These are phyloP conservation scores for Psidium friedrichsthalianum DNA, from an alignment of 345 rosid genomes.

Conservation along the genomic window DNA sequence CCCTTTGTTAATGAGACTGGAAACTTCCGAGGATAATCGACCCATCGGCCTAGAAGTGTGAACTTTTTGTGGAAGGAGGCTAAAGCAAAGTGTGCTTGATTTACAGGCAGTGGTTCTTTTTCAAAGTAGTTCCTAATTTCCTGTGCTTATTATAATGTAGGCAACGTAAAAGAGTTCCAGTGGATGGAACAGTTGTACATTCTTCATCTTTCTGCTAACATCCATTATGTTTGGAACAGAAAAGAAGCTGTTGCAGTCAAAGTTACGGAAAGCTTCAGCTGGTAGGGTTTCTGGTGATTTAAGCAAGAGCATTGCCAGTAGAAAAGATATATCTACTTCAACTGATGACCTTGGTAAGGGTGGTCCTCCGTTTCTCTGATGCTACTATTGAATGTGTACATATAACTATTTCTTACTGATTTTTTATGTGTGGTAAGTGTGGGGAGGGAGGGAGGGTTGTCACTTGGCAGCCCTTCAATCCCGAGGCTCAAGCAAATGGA, in stretches of 20 bases:
- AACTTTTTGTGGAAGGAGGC: neutral
- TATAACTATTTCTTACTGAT: neutral
- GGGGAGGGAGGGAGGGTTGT: neutral
- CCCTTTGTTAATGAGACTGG: neutral
- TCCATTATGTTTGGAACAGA: constrained; percentile 31
- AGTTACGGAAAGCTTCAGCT: constrained; percentile 61
- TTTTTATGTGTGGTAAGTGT: neutral
- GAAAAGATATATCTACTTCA: constrained; percentile 65
- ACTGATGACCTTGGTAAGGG: constrained; percentile 79
- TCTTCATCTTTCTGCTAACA: neutral
- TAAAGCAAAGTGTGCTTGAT: neutral
- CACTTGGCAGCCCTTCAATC: neutral
- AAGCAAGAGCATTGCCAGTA: constrained; percentile 20
- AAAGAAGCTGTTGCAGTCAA: constrained; percentile 84
- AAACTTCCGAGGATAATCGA: neutral
- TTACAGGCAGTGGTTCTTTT: neutral
- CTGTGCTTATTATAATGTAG: neutral
- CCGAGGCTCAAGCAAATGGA: neutral
- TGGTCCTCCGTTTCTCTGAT: neutral
- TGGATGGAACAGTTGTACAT: neutral
- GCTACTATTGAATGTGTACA: neutral
- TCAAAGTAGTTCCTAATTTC: neutral
- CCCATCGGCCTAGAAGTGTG: neutral
- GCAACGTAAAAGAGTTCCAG: neutral
- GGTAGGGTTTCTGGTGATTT: constrained; percentile 40